Base-by-base conservation (phyloP, 2,329 filamentous ascomycete genomes). In the Exophiala oligosperma region DNA sequence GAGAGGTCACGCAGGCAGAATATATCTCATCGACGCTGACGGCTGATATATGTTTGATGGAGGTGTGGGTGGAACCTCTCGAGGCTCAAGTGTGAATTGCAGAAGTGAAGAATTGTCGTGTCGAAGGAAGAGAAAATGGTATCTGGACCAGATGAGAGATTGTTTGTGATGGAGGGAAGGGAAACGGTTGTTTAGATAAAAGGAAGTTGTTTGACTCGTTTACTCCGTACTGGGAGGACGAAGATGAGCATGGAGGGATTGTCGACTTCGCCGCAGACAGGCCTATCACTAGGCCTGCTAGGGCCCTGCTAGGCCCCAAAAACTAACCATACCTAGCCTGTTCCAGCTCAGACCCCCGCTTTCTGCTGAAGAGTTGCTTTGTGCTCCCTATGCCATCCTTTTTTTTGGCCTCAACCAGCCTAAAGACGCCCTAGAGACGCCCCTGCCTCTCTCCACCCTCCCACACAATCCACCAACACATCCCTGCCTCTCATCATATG, bases 1-100 rank as follows among this genome's bases (percentile, higher is more conserved):
- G 46, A 46, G 46, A 48, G 46, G 46, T 48, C 46, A 48, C 46
- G 46, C 46, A 48, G 46, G 28, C 46, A 48, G 46, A 17, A 9
- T 48, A 29, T 48, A 48, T 48, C 24, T 48, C 46, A 14, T 21
- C 40, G n/a, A 43, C 3, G 40, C 40, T 43, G 40, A 43, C 40
- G 40, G 40, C 40, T 43, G 40, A 43, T 43, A 43, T 43, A 43
- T 43, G 28, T 29, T 48, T 26, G 24, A 17, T 48, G 24, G 28
- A 32, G 24, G 46, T 48, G 46, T 29, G 46, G 28, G 46, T 32
- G 46, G 46, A 32, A 6, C 46, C 26, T 28, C 8, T 48, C 46
- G n/a, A n/a, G 24, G 8, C 28, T 48, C 14, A 48, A 29, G 26
- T 48, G 17, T 48, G n/a, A 48, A 9, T 14, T 26, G 28, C 23